phyloP scores from a whole-genome alignment of 1,284 basidiomycete species.

The Termitomyces sp. region DNA sequence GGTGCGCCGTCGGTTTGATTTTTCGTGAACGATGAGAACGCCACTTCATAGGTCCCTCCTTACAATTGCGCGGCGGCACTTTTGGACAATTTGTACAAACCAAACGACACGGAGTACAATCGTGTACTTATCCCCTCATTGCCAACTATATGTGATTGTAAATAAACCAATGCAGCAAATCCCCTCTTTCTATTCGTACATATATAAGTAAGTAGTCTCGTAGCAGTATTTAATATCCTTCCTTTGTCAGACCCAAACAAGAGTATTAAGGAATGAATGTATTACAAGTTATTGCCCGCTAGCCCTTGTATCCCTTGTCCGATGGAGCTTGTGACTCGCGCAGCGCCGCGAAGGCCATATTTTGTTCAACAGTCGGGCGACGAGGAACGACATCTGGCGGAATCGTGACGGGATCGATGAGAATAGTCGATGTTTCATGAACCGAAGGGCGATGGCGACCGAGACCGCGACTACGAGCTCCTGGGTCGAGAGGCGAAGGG shows the following conservation, averaged over 20 bases:
- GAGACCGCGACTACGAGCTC: slow-evolving; percentile 22
- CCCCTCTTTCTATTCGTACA: slow-evolving; percentile 23
- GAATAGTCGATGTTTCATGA: slow-evolving; percentile 46
- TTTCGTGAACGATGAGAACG: slow-evolving; percentile 24
- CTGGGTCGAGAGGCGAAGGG: slow-evolving; percentile 40
- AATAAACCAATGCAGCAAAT: neutral
- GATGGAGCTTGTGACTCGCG: slow-evolving; percentile 36
- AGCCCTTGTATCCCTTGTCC: slow-evolving; percentile 13
- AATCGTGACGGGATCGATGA: slow-evolving; percentile 48
- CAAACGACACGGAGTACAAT: slow-evolving; percentile 5
- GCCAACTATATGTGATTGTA: neutral
- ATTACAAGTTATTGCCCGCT: slow-evolving; percentile 9
- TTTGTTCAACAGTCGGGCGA: slow-evolving; percentile 71
- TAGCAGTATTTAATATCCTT: slow-evolving; percentile 29
- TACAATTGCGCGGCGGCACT: slow-evolving; percentile 9
- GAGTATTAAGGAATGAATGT: slow-evolving; percentile 12
- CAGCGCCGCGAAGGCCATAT: slow-evolving; percentile 73
- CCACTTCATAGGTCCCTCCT: slow-evolving; percentile 7
- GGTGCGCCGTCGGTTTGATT: slow-evolving; percentile 38
- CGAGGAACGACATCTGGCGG: slow-evolving; percentile 39
- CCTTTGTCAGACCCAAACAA: neutral
- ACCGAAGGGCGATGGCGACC: slow-evolving; percentile 22
- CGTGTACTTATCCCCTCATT: slow-evolving; percentile 1
- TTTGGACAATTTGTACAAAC: slow-evolving; percentile 4
- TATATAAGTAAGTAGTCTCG: slow-evolving; percentile 30